These are phyloP conservation scores for Solanum pinnatisectum DNA, from an alignment of 257 asterid genomes.

Conservation along the genomic window DNA sequence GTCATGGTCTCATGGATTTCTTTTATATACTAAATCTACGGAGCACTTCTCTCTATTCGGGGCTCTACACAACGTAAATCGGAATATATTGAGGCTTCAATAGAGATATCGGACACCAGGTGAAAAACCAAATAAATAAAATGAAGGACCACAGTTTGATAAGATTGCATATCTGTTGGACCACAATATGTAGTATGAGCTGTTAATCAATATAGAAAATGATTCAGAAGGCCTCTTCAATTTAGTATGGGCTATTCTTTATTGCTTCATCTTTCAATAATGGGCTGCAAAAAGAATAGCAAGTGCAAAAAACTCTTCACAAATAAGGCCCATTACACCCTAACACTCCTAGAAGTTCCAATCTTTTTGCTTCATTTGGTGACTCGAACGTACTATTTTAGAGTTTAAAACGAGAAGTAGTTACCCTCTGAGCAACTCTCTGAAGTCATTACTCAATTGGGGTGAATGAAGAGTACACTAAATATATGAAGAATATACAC, in stretches of 20 bases:
- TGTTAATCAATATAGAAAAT: not conserved
- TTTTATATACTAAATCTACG: not conserved
- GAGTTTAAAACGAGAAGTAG: rapidly evolving
- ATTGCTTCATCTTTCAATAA: not conserved
- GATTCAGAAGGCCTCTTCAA: not conserved
- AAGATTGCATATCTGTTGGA: not conserved
- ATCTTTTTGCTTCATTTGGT: no score
- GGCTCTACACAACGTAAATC: not conserved
- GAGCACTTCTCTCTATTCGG: rapidly evolving
- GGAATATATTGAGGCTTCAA: no score
- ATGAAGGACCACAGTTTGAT: not conserved
- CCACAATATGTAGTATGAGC: not conserved
- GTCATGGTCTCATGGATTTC: not conserved
- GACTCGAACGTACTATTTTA: not conserved
- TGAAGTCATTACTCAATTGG: not conserved
- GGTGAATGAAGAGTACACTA: not conserved
- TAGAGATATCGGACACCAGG: no score
- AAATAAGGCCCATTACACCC: not conserved
- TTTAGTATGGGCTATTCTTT: not conserved
- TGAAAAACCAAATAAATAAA: no score
- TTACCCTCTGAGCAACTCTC: no score
- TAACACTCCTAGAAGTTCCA: not conserved
- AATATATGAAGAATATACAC: not conserved
- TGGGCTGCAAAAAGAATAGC: not conserved
- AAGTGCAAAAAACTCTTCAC: not conserved